These are phyloP conservation scores for Arthrobotrys megalospora DNA, from an alignment of 2,329 filamentous ascomycete genomes.

Conservation along the genomic window DNA sequence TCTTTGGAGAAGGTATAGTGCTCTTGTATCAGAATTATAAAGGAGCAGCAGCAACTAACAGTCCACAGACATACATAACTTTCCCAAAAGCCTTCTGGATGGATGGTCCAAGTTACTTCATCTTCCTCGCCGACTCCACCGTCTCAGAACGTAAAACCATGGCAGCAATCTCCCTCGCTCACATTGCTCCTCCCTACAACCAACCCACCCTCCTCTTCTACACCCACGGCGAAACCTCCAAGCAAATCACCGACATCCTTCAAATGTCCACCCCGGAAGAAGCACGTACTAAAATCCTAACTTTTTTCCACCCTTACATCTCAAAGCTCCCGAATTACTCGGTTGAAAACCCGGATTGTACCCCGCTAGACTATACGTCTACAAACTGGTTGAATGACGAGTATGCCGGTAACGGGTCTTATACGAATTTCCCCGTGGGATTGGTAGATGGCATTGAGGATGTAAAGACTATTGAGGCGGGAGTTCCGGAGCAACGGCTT, in stretches of 20 bases:
- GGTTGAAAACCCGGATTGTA: conserved; percentile 72
- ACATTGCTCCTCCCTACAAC: conserved; percentile 73
- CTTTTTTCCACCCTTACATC: conserved; percentile 84
- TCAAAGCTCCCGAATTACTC: conserved; percentile 80
- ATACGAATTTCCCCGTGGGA: conserved; percentile 87
- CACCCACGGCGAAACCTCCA: conserved; percentile 76
- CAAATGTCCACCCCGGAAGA: conserved; percentile 68
- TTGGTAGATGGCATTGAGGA: conserved; percentile 79
- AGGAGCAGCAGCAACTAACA: conserved; percentile 1
- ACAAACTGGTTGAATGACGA: conserved; percentile 85
- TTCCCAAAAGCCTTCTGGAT: conserved; percentile 85
- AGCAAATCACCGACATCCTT: conserved; percentile 70
- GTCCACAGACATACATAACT: conserved; percentile 72
- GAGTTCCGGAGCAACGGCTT: conserved; percentile 77
- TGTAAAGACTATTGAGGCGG: conserved; percentile 76
- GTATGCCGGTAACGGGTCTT: conserved; percentile 84
- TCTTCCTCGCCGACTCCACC: conserved; percentile 77
- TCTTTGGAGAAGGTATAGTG: conserved; percentile 79
- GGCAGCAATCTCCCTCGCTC: conserved; percentile 82
- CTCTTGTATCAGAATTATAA: not conserved
- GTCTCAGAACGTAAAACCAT: conserved; percentile 80
- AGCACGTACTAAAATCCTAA: conserved; percentile 67
- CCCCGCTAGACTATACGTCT: conserved; percentile 76
- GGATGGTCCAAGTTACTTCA: conserved; percentile 76
- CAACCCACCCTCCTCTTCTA: conserved; percentile 92